Evolutionary conservation across 352 stramenopile species (phyloP).

Genomic region (Phytophthora tentaculata): DNA sequence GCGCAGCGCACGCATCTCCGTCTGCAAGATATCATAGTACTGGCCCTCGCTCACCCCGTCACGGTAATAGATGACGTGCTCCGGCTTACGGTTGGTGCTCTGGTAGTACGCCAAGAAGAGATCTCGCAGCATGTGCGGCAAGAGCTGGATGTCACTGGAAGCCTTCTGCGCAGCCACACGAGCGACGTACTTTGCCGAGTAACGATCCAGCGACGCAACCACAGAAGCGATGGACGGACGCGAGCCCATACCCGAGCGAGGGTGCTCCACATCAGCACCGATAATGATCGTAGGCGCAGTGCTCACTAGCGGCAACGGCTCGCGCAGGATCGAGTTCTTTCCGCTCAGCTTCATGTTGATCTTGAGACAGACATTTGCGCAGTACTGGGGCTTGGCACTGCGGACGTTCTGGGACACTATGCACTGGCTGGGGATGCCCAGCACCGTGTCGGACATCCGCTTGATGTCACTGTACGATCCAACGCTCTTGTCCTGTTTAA

Average conservation of each 20-base stretch:
- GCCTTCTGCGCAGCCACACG: constrained; percentile 61
- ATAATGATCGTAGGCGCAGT: constrained; percentile 76
- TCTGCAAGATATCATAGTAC: constrained; percentile 76
- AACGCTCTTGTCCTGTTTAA: constrained; percentile 55
- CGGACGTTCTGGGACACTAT: constrained; percentile 59
- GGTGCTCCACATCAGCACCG: constrained; percentile 79
- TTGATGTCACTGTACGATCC: constrained; percentile 75
- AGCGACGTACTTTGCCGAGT: constrained; percentile 65
- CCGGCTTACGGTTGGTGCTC: constrained; percentile 72
- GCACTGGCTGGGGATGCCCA: constrained; percentile 78
- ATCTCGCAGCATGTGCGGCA: constrained; percentile 69
- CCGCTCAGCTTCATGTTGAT: constrained; percentile 84
- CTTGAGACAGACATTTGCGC: constrained; percentile 71
- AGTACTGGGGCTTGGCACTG: constrained; percentile 59
- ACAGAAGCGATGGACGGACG: constrained; percentile 82
- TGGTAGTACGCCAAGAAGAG: constrained; percentile 83
- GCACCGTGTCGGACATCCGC: constrained; percentile 65
- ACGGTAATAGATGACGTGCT: constrained; percentile 87
- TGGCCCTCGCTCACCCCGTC: constrained; percentile 89
- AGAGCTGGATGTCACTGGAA: constrained; percentile 58
- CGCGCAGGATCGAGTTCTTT: constrained; percentile 62
- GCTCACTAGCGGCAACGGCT: constrained; percentile 54
- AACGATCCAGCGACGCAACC: constrained; percentile 77
- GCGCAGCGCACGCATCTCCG: constrained; percentile 82
- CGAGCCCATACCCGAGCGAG: constrained; percentile 56